Percentiles rank a stretch among this genome's conserved stretches.
phyloP scores from a whole-genome alignment of 2,329 filamentous ascomycete species.

The Pseudogymnoascus sp. region DNA sequence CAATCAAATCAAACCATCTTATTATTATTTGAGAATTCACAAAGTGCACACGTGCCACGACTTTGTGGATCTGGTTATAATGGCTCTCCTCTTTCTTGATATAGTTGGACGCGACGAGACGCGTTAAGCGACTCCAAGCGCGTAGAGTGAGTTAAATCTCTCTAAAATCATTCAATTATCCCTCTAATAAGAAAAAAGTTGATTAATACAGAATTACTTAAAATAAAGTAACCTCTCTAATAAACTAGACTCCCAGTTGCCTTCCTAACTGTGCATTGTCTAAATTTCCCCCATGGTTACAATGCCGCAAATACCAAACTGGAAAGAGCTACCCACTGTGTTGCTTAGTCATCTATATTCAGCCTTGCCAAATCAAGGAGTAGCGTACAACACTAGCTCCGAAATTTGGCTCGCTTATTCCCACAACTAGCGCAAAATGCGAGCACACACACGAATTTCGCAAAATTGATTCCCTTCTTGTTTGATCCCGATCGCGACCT shows the following conservation, averaged over 20 bases:
- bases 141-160: background rate
- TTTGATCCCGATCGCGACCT: slow-evolving; percentile 9
- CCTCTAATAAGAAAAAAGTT: background rate
- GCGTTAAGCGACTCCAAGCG: slow-evolving; percentile 4
- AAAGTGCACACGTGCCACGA: background rate
- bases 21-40: background rate
- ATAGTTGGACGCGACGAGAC: slow-evolving; percentile 1
- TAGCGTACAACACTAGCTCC: background rate
- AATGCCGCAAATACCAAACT: background rate
- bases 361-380: background rate
- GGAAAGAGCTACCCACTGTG: background rate
- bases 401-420: slow-evolving; percentile 7
- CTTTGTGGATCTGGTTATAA: background rate
- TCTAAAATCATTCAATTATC: background rate
- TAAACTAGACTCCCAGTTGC: background rate
- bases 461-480: slow-evolving; percentile 7
- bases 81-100: background rate
- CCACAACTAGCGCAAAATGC: slow-evolving; percentile 4
- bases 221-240: background rate
- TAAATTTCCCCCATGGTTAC: background rate
- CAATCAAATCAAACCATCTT: background rate
- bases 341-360: background rate
- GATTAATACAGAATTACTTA: background rate
- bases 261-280: background rate
- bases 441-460: slow-evolving; percentile 9